A percentile compares a stretch with the other conserved stretches of the same genome.
Conservation (phyloP, 2,329 filamentous ascomycete species). For the Fusarium sororula region DNA sequence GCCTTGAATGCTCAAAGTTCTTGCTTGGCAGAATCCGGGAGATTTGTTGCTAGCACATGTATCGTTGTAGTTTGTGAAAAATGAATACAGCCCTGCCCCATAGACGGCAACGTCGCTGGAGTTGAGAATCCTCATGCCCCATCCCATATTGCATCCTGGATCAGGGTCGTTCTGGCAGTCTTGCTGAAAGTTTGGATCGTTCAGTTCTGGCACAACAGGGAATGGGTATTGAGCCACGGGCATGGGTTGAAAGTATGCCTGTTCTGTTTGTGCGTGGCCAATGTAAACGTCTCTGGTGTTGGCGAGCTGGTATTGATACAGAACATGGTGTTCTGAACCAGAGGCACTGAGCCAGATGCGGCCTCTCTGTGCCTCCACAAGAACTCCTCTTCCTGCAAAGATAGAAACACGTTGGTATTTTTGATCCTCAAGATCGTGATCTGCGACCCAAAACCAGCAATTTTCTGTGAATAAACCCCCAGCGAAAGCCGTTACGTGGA, state of each 20-base stretch:
- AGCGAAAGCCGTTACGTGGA: constrained; percentile 53
- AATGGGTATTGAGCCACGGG: constrained; percentile 69
- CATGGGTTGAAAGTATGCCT: constrained; percentile 76
- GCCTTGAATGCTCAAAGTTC: constrained; percentile 49
- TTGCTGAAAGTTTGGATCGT: constrained; percentile 38
- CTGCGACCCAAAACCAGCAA: constrained; percentile 58
- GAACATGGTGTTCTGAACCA: constrained; percentile 69
- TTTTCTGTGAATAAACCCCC: constrained; percentile 55
- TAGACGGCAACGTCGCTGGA: constrained; percentile 66
- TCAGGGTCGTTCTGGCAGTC: constrained; percentile 55
- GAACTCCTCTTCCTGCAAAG: constrained; percentile 61
- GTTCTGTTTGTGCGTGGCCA: constrained; percentile 74
- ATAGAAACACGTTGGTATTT: constrained; percentile 60
- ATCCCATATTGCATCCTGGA: constrained; percentile 64
- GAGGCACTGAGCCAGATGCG: constrained; percentile 71
- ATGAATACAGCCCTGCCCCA: constrained; percentile 73
- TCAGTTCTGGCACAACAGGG: constrained; percentile 50
- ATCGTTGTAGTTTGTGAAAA: constrained; percentile 71
- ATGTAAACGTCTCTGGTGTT: constrained; percentile 69
- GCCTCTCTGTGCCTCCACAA: constrained; percentile 51
- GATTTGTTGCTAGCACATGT: constrained; percentile 55
- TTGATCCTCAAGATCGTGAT: constrained; percentile 65
- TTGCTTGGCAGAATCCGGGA: constrained; percentile 57
- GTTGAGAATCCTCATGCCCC: constrained; percentile 70
- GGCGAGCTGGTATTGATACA: constrained; percentile 76